Evolutionary conservation across 2,329 filamentous ascomycete genomes (phyloP), one percentile per base, ranked within the genome.

Genomic region (Fusarium devonianum): DNA sequence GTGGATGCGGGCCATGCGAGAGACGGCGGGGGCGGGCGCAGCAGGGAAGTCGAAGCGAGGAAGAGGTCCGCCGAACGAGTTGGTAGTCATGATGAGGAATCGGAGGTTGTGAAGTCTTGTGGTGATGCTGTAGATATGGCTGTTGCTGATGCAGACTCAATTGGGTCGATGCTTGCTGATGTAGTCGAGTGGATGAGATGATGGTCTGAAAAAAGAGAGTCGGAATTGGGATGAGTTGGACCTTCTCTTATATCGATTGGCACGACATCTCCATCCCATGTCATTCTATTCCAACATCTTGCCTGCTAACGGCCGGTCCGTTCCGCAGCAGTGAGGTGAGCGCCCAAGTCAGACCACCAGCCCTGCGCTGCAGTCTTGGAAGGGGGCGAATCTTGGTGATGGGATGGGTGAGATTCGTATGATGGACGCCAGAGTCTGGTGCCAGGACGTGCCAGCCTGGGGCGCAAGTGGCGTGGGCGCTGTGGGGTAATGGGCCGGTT

Each of bases 51-150:
- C 57, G 14, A 60, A 60, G 30, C 43, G 57, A 48, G 57, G 57
- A 17, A 60, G 57, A 38, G 57, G 52, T 43, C 56, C 53, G 34
- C 57, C 57, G 32, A 60, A 60, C 12, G 57, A 60, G 44, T 60
- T 60, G 41, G 57, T 60, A 2, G 57, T 60, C 57, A 60, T 60
- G 41, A 13, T 49, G 35, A 17, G 35, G 29, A 1, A 9, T 17
- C 34, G 1, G 11, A 43, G 19, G 37, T 25, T 34, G 9, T 25
- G 8, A 25, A 18, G n/a, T 32, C 3, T 44, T 22, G 21, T 22
- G 21, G 49, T 18, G 4, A 6, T 43, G 30, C 11, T 23, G 18
- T 19, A 29, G 11, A 7, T 26, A 8, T 43, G 4, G n/a, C 30
- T 17, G 5, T 25, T 45, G 12, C 12, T 16, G 7, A 7, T 18